These are phyloP conservation scores for Globisporangium radiosum DNA, from an alignment of 352 stramenopile species.

Conservation along the genomic window DNA sequence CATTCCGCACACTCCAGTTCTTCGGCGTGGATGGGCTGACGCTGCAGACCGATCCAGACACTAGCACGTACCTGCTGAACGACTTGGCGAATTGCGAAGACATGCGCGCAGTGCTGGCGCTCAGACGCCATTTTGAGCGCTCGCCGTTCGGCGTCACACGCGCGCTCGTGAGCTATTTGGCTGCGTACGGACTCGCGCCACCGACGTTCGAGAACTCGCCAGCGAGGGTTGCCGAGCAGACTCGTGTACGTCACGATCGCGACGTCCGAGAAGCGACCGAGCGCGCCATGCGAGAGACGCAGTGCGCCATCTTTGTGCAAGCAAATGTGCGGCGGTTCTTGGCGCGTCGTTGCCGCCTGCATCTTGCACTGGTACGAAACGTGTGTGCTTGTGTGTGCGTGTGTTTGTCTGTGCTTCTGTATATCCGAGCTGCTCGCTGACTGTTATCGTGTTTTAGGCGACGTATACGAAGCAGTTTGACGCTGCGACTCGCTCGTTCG, in stretches of 20 bases:
- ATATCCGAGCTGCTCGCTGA: no score
- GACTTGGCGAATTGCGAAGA: not conserved
- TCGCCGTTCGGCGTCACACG: conserved; percentile 19
- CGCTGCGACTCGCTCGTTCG: conserved; percentile 12
- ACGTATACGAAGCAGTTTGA: conserved; percentile 49
- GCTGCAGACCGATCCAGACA: not conserved
- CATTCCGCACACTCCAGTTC: conserved; percentile 31
- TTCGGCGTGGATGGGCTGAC: conserved; percentile 20
- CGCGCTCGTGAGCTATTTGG: conserved; percentile 31
- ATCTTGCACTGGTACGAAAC: conserved; percentile 25
- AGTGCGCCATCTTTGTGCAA: conserved; percentile 29
- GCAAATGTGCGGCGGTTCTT: conserved; percentile 23
- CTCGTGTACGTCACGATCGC: not conserved
- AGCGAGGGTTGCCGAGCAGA: conserved; percentile 23
- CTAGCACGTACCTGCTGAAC: not conserved
- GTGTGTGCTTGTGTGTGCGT: not conserved
- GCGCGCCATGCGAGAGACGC: conserved; percentile 11
- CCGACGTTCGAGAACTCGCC: conserved; percentile 37
- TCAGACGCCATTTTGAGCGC: conserved; percentile 3
- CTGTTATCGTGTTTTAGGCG: conserved; percentile 10
- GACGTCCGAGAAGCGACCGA: not conserved
- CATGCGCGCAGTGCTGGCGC: not conserved
- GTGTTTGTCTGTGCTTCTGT: not conserved
- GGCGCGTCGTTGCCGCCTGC: conserved; percentile 21
- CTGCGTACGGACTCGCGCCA: conserved; percentile 15